Evolutionary conservation across 495 filamentous ascomycete genomes (phyloP), one percentile per base, ranked within the genome.

Genomic region (Hypomontagnella submonticulosa): DNA sequence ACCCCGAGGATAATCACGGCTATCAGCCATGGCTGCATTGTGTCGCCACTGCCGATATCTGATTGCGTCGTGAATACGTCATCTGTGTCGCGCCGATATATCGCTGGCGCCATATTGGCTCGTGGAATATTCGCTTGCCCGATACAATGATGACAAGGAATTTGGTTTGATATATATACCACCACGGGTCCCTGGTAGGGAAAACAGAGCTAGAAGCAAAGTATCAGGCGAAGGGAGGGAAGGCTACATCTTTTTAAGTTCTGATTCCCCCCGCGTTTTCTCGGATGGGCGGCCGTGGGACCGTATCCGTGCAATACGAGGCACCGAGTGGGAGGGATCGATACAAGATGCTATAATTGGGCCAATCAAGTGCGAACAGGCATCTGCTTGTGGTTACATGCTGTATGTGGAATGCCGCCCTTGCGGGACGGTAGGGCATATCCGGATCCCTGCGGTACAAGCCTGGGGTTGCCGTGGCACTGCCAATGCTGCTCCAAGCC

Each of bases 1-100:
- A 67, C 61, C 11, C 52, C 73, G 20, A 76, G 44, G 6, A 75
- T 61, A 13, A 75, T 67, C 4, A 69, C 63, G 7, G 58, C 59
- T 20, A 80, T 72, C 32, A 77, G 46, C 79, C 77, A 80, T 12
- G 66, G 65, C 36, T 44, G 46, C 43, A 60, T 48, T 16, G 30
- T 30, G 20, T 3, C 27, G 10, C 44, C 18, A 27, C 16, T 13
- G 1, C 40, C 44, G 32, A 20, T 32, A 57, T 61, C 58, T 40
- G 36, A 38, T 48, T 19, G 42, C 32, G 15, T 16, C 30, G 32
- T 20, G 43, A 54, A 60, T 30, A 23, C 50, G 33, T 56, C 60
- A 27, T 55, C 41, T 16, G 12, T 16, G 3, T 27, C 23, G 18
- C 59, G 60, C 23, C n/a, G 55, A 63, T 55, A 7, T 47, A 60